A percentile compares a stretch with the other conserved stretches of the same genome.
These are phyloP conservation scores for Taiozyma sp. DNA, from an alignment of 1,139 yeast genomes.

Conservation along the genomic window DNA sequence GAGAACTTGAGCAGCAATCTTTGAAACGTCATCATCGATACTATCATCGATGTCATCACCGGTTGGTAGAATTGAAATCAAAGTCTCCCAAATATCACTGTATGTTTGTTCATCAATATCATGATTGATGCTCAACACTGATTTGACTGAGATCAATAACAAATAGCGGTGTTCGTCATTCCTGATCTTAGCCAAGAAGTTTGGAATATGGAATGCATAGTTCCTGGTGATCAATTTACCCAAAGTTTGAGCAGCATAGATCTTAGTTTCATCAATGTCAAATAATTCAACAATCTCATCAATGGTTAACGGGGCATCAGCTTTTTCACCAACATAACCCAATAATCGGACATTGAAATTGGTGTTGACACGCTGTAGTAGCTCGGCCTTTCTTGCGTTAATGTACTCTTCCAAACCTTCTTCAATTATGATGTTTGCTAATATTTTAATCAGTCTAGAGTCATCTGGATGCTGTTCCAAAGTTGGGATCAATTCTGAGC, in stretches of 20 bases:
- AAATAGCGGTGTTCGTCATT: slow-evolving; percentile 27
- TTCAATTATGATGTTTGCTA: slow-evolving; percentile 38
- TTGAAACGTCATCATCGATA: slow-evolving; percentile 27
- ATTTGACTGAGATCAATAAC: slow-evolving; percentile 36
- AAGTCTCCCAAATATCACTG: slow-evolving; percentile 20
- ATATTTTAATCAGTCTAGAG: slow-evolving; percentile 31
- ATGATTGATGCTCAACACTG: slow-evolving; percentile 29
- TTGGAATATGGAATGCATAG: slow-evolving; percentile 31
- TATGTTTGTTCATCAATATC: slow-evolving; percentile 14
- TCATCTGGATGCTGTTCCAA: slow-evolving; percentile 15
- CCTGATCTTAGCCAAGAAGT: slow-evolving; percentile 28
- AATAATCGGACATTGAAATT: slow-evolving; percentile 23
- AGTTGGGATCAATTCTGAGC: slow-evolving; percentile 21
- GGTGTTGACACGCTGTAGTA: slow-evolving; percentile 26
- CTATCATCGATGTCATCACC: slow-evolving; percentile 16
- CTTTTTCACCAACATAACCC: slow-evolving; percentile 20
- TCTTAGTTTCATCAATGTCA: slow-evolving; percentile 36
- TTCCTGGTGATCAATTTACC: slow-evolving; percentile 45
- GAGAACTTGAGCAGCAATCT: slow-evolving; percentile 32
- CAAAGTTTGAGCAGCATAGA: slow-evolving; percentile 48
- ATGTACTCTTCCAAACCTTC: slow-evolving; percentile 31
- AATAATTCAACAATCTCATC: slow-evolving; percentile 19
- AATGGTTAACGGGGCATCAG: slow-evolving; percentile 12
- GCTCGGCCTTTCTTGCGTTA: slow-evolving; percentile 28
- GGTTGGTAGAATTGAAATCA: slow-evolving; percentile 11